Evolutionary conservation across 192 early-diverging fungal species (phyloP), one percentile per base, ranked within the genome.

Genomic region (Linnemannia elongata): DNA sequence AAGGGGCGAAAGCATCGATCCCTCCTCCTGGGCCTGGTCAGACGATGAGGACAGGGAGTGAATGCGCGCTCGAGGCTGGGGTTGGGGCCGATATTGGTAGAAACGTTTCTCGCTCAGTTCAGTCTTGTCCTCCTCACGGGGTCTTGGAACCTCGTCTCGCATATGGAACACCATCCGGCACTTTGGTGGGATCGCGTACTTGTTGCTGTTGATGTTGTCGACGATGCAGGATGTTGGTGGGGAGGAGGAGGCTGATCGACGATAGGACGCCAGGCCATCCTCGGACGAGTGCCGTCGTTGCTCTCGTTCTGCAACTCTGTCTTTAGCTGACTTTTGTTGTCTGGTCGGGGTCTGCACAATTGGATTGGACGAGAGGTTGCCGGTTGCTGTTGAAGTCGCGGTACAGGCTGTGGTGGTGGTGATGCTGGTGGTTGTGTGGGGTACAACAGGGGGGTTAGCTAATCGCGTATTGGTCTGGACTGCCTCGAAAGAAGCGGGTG

Each of bases 121-220:
- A 5, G 66, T 71, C 77, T 78, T 71, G 33, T 78, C 77, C 27
- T 78, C 68, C n/a, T 36, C 68, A 41, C 69, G 33, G n/a, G n/a
- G 18, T 36, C 69, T 81, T 13, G 82, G 49, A 18, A 85, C 77
- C 44, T 85, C 82, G 18, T 85, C 77, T 3, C 77, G 72, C 82
- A 85, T 85, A 78, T 85, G 77, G 45, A 85, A 85, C n/a, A 85
- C 82, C 82, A 76, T 85, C 9, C 66, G 60, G 45, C 82, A 85
- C 36, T 79, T 85, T 12, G 82, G 13, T 18, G 82, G 82, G 68
- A 85, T 79, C 24, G 76, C 39, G 20, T 69, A 74, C 17, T 75
- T 74, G n/a, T 79, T 55, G 15, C 41, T 42, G 36, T 13, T 36
- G 41, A 38, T 75, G 55, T 17, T 41, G 69, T 24, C 69, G 69